These are phyloP conservation scores for Melaleuca alternifolia DNA, from an alignment of 345 rosid species.

Conservation along the genomic window DNA sequence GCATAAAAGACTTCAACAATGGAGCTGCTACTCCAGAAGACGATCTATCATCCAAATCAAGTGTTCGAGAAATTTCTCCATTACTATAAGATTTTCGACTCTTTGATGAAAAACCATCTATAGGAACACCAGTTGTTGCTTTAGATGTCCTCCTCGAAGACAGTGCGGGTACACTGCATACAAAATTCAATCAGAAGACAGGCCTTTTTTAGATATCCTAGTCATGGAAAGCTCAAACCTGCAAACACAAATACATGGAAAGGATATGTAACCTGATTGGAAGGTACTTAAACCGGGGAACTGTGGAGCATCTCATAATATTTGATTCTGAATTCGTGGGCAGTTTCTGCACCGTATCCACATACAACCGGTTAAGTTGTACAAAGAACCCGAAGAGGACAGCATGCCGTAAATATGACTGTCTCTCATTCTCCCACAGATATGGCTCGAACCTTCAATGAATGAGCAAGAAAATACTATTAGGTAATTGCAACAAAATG, in stretches of 20 bases:
- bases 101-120: conserved; percentile 46
- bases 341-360: conserved; percentile 77
- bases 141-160: conserved; percentile 63
- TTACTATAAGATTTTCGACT: conserved; percentile 54
- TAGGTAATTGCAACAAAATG: neutral
- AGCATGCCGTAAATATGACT: conserved; percentile 82
- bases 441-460: conserved; percentile 74
- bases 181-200: neutral
- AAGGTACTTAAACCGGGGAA: conserved; percentile 95
- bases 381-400: conserved; percentile 98
- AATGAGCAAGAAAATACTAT: neutral
- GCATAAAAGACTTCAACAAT: conserved; percentile 86
- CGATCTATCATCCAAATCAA: conserved; percentile 53
- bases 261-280: conserved; percentile 65
- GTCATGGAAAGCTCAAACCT: neutral
- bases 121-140: conserved; percentile 35
- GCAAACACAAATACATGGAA: neutral
- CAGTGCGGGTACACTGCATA: conserved; percentile 69
- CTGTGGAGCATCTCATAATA: conserved; percentile 85
- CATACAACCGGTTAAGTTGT: conserved; percentile 88
- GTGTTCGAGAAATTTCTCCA: conserved; percentile 56
- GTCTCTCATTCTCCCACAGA: conserved; percentile 92
- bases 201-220: neutral
- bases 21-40: conserved; percentile 84
- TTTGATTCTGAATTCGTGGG: conserved; percentile 89